Percentiles rank a stretch among this genome's conserved stretches.
phyloP scores from a whole-genome alignment of 2,329 filamentous ascomycete species.

The Chrysoporthe cubensis region DNA sequence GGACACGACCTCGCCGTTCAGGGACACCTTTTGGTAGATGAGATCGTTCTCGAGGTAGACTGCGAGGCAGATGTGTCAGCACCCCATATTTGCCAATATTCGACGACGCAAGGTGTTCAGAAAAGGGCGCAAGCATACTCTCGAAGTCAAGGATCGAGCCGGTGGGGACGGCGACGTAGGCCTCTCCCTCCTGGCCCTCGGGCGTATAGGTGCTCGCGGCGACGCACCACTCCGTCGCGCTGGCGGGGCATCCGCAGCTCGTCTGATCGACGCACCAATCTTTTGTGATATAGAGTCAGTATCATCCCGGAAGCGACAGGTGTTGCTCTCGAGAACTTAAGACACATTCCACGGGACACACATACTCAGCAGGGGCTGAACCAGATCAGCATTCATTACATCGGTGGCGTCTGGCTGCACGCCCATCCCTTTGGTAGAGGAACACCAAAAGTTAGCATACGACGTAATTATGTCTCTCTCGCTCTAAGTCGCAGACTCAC shows the following conservation, averaged over 20 bases:
- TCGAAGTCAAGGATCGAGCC: constrained; percentile 24
- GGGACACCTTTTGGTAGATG: constrained; percentile 24
- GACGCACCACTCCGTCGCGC: background rate
- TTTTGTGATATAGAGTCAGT: background rate
- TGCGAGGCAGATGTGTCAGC: background rate
- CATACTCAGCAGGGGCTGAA: no score
- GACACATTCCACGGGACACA: no score
- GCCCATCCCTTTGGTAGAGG: no score
- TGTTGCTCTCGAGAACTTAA: no score
- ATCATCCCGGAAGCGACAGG: background rate
- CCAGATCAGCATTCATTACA: no score
- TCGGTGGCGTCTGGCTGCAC: no score
- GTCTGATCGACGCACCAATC: constrained; percentile 24
- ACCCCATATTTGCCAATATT: no score
- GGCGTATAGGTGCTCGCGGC: constrained; percentile 21
- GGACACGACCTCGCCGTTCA: constrained; percentile 25
- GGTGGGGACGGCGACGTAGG: constrained; percentile 19
- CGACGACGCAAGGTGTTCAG: background rate
- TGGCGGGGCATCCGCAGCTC: constrained; percentile 25
- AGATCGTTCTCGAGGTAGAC: constrained; percentile 13
- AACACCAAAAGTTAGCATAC: no score
- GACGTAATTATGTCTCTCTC: no score
- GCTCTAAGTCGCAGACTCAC: no score
- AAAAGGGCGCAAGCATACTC: background rate
- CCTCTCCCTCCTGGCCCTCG: constrained; percentile 15